Conservation (phyloP, 78 protist genomes). For the Dictyostelium intermedium region DNA sequence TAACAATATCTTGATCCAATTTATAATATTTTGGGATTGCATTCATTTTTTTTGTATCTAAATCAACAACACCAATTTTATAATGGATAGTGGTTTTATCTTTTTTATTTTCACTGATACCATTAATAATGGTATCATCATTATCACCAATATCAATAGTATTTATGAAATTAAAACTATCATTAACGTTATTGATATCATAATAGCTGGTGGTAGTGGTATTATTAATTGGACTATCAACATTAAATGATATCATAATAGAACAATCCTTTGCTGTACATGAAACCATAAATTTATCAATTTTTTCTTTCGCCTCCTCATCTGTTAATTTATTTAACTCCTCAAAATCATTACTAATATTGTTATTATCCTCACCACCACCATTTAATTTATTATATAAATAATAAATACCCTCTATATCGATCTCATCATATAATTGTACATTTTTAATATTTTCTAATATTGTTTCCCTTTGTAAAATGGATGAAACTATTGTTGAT, state of each 20-base stretch:
- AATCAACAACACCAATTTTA: slow-evolving; percentile 57
- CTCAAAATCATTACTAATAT: background rate
- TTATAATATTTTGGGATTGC: slow-evolving; percentile 51
- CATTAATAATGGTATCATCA: background rate
- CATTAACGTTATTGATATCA: background rate
- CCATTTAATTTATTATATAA: slow-evolving; percentile 18
- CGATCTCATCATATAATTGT: slow-evolving; percentile 25
- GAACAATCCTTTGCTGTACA: slow-evolving; percentile 67
- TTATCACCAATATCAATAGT: background rate
- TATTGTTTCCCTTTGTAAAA: slow-evolving; percentile 8
- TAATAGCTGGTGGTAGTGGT: background rate
- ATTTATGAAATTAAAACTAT: background rate
- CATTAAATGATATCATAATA: slow-evolving; percentile 48
- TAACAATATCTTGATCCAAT: slow-evolving; percentile 6
- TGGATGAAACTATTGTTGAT: background rate
- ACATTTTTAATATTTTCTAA: background rate
- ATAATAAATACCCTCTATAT: slow-evolving; percentile 50
- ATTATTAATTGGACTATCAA: background rate
- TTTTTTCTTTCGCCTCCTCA: background rate
- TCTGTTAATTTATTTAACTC: background rate
- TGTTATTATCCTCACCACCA: background rate
- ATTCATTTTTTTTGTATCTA: slow-evolving; percentile 43
- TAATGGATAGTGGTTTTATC: background rate
- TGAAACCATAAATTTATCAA: slow-evolving; percentile 27
- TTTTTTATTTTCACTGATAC: background rate